These are phyloP conservation scores for Phytophthora fragariae DNA, from an alignment of 352 stramenopile species.

Conservation along the genomic window DNA sequence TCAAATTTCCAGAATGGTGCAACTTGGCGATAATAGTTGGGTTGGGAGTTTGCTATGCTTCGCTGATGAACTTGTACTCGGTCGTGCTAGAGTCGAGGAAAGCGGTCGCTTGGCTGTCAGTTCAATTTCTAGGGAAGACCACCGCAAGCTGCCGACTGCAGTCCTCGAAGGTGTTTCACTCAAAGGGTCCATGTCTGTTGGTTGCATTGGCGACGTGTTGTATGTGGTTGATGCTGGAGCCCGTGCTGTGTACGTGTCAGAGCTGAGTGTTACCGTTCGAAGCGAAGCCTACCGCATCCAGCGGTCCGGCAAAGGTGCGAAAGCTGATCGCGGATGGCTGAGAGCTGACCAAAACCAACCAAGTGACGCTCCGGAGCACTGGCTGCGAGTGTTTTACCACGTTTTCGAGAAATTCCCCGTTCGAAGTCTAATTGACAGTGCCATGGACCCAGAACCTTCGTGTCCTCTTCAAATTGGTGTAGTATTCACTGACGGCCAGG, in stretches of 20 bases:
- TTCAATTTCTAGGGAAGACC: conserved; percentile 43
- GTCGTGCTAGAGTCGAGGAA: conserved; percentile 3
- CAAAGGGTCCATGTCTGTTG: conserved; percentile 8
- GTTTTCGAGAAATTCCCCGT: conserved; percentile 71
- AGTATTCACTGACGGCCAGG: not conserved
- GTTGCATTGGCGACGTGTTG: conserved; percentile 35
- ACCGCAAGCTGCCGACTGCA: conserved; percentile 33
- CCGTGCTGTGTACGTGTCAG: conserved; percentile 14
- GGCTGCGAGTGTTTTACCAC: conserved; percentile 50
- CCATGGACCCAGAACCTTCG: conserved; percentile 9
- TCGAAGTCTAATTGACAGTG: conserved; percentile 29
- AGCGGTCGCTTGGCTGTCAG: conserved; percentile 4
- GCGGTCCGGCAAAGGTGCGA: conserved; percentile 25
- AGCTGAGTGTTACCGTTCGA: conserved; percentile 45
- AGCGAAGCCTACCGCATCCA: conserved; percentile 68
- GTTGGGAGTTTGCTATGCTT: conserved; percentile 25
- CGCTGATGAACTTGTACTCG: conserved; percentile 35
- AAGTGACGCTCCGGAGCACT: conserved; percentile 9
- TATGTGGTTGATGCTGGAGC: conserved; percentile 37
- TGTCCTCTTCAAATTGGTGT: not conserved
- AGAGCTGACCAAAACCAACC: not conserved
- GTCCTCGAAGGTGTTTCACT: conserved; percentile 2
- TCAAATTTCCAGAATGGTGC: conserved; percentile 28
- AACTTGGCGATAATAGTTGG: conserved; percentile 12
- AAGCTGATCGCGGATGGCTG: not conserved